These are phyloP conservation scores for Penicillium sp. DNA, from an alignment of 2,329 filamentous ascomycete species.

Conservation along the genomic window DNA sequence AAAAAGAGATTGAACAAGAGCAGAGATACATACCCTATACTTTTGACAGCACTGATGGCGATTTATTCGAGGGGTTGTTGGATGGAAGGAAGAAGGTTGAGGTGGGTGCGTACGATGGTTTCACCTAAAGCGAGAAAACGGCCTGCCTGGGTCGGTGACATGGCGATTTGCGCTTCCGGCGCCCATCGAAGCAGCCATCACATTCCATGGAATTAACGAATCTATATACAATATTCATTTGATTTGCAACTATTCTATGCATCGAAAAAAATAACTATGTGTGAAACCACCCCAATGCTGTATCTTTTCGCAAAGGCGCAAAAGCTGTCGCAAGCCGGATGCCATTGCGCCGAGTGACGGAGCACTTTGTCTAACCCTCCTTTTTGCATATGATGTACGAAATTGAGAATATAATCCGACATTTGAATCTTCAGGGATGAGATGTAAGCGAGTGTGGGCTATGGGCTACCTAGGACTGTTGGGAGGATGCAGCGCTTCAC, in stretches of 20 bases:
- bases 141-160: conserved; percentile 32
- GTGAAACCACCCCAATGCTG: not conserved
- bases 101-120: conserved; percentile 39
- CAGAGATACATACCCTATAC: conserved; percentile 16
- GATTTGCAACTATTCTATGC: not conserved
- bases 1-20: conserved; percentile 14
- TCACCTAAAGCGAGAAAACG: conserved; percentile 43
- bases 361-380: conserved; percentile 16
- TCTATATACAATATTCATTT: not conserved
- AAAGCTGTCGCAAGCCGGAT: conserved; percentile 25
- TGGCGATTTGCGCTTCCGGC: conserved; percentile 31
- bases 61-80: conserved; percentile 14
- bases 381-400: not conserved
- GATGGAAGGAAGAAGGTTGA: conserved; percentile 23
- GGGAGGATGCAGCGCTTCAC: not conserved
- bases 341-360: conserved; percentile 23
- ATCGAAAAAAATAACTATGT: conserved; percentile 1
- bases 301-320: conserved; percentile 24
- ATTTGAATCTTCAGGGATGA: not conserved
- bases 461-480: not conserved
- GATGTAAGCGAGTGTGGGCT: not conserved
- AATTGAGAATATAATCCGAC: conserved; percentile 2
- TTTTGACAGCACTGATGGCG: conserved; percentile 7
- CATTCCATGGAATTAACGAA: conserved; percentile 10
- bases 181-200: conserved; percentile 19